Evolutionary conservation across 2,329 filamentous ascomycete genomes (phyloP), one percentile per base, ranked within the genome.

Genomic region (Fusarium sp.): DNA sequence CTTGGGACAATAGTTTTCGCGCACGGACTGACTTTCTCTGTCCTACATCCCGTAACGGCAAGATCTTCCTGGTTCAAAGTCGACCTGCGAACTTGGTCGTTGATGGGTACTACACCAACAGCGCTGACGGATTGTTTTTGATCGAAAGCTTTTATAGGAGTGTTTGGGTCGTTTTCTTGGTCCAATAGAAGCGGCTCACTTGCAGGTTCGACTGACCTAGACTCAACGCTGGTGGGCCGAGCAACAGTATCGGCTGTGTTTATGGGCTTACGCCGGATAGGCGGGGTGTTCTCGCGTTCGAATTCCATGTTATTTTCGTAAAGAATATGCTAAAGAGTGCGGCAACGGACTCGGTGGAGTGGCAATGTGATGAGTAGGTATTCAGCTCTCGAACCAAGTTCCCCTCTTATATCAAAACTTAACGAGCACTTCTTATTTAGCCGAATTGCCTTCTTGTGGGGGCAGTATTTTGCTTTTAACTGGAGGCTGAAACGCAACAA

Each of bases 121-220:
- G 26, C n/a, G 18, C 41, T 46, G 33, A 18, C n/a, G n/a, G 41
- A 34, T 31, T 38, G n/a, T 2, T 47, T 47, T 12, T 18, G 5
- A 23, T 55, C 13, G 13, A 47, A 31, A 20, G 33, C n/a, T 26
- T 33, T 26, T 23, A 15, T 38, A 11, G 41, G 6, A n/a, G 9
- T 38, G 13, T 18, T 18, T 26, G 13, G 11, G 11, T 23, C n/a
- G 33, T 38, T 31, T 30, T 38, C 41, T n/a, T 38, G 41, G 15
- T 30, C 41, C 16, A 55, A 31, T n/a, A 55, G 33, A 55, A 55
- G 52, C 33, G 33, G 52, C 34, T 55, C 33, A 31, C 52, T 38
- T 38, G 41, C 52, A 31, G 41, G 33, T 28, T 33, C 33, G 13
- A n/a, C 33, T 11, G 41, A 38, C 9, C 41, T 13, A 31, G 51